Conservation (phyloP, 495 filamentous ascomycete species). For the Penicillium malachiteum region DNA sequence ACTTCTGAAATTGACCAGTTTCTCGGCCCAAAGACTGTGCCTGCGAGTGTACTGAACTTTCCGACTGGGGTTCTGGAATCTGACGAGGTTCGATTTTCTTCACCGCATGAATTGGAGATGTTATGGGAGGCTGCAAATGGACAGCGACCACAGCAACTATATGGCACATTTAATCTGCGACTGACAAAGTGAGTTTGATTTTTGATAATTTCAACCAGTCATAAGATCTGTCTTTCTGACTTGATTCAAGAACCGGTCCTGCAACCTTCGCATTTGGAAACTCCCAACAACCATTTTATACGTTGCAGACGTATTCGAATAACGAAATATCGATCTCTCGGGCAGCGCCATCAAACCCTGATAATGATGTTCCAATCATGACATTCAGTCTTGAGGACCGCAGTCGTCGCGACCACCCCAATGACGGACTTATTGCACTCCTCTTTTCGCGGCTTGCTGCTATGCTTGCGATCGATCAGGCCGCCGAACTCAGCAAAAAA, state of each 20-base stretch:
- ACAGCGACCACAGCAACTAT: constrained; percentile 38
- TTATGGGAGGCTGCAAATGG: constrained; percentile 59
- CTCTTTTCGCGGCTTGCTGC: constrained; percentile 70
- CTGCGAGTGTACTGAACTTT: constrained; percentile 47
- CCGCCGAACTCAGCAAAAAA: constrained; percentile 44
- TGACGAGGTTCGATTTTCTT: constrained; percentile 39
- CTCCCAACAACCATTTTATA: constrained; percentile 45
- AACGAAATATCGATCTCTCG: constrained; percentile 42
- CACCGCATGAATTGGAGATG: constrained; percentile 42
- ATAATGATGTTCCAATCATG: constrained; percentile 50
- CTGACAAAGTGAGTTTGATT: constrained; percentile 39
- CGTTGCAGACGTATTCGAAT: constrained; percentile 41
- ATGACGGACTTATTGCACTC: constrained; percentile 70
- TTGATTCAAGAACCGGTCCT: constrained; percentile 27
- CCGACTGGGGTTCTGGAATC: constrained; percentile 38
- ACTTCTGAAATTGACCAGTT: constrained; percentile 40
- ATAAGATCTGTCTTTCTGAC: constrained; percentile 14
- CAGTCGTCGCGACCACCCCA: constrained; percentile 54
- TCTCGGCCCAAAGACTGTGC: constrained; percentile 46
- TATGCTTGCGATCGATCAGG: constrained; percentile 66
- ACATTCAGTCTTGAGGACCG: constrained; percentile 59
- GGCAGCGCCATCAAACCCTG: constrained; percentile 35
- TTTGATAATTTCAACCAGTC: neutral
- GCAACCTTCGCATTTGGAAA: constrained; percentile 42
- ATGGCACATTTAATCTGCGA: constrained; percentile 43